A percentile compares a stretch with the other conserved stretches of the same genome.
These are phyloP conservation scores for Leccinellum luteum DNA, from an alignment of 768 basidiomycete species.

Conservation along the genomic window DNA sequence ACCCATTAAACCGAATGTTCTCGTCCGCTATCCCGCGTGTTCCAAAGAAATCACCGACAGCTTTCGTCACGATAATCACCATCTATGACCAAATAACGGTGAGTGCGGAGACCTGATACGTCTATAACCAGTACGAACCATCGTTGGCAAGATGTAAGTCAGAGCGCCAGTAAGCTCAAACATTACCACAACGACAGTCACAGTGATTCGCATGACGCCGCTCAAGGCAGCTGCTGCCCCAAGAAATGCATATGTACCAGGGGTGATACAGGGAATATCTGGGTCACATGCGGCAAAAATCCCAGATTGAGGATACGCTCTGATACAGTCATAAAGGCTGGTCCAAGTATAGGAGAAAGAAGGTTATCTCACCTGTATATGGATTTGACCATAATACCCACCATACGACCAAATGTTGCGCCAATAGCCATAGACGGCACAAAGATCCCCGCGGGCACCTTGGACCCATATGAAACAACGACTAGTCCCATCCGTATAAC, in stretches of 20 bases:
- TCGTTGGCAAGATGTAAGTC: constrained; percentile 95
- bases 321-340: constrained; percentile 28
- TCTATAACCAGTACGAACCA: constrained; percentile 54
- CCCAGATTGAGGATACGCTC: constrained; percentile 78
- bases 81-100: constrained; percentile 56
- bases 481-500: constrained; percentile 84
- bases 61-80: constrained; percentile 93
- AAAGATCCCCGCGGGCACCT: constrained; percentile 97
- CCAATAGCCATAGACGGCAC: constrained; percentile 99
- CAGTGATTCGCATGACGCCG: constrained; percentile 95
- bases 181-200: constrained; percentile 99
- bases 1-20: constrained; percentile 96
- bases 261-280: constrained; percentile 94
- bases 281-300: constrained; percentile 90
- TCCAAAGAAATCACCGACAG: constrained; percentile 92
- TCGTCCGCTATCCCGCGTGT: constrained; percentile 95
- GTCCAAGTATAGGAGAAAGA: not conserved
- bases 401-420: constrained; percentile 94
- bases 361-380: constrained; percentile 67
- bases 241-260: constrained; percentile 96
- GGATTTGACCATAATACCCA: constrained; percentile 95
- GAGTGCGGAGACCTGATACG: constrained; percentile 4
- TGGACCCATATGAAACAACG: constrained; percentile 91
- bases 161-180: constrained; percentile 97
- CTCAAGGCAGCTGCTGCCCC: constrained; percentile 96